phyloP scores from a whole-genome alignment of 148 eudicot genomes.

The Rhododendron simsii region DNA sequence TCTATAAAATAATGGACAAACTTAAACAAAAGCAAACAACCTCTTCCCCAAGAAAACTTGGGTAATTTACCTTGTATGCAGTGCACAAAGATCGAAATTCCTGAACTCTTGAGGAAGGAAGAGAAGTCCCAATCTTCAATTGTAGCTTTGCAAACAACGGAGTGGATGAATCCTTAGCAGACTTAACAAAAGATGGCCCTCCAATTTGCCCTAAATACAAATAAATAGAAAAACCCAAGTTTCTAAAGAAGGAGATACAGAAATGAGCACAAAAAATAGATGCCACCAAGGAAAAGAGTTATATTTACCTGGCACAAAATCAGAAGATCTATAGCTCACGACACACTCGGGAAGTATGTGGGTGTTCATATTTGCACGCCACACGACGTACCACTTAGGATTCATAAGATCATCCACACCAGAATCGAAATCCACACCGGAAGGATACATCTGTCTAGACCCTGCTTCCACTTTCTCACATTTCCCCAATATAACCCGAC shows the following conservation, averaged over 20 bases:
- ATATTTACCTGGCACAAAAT: slow-evolving; percentile 29
- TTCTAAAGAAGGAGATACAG: background rate
- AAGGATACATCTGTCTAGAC: slow-evolving; percentile 51
- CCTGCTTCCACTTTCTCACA: slow-evolving; percentile 53
- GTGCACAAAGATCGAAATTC: slow-evolving; percentile 31
- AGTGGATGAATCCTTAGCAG: slow-evolving; percentile 17
- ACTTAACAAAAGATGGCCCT: slow-evolving; percentile 14
- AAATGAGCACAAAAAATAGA: background rate
- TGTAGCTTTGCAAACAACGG: slow-evolving; percentile 25
- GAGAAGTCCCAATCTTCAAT: slow-evolving; percentile 28
- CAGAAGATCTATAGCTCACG: slow-evolving; percentile 49
- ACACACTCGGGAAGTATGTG: slow-evolving; percentile 62
- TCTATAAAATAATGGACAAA: background rate
- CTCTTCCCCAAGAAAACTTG: background rate
- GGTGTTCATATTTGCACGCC: slow-evolving; percentile 61
- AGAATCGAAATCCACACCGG: slow-evolving; percentile 39
- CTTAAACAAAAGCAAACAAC: background rate
- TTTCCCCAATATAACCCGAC: slow-evolving; percentile 59
- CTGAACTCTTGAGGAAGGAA: slow-evolving; percentile 34
- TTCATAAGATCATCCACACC: slow-evolving; percentile 56
- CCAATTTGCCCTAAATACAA: slow-evolving; percentile 20
- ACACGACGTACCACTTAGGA: slow-evolving; percentile 59
- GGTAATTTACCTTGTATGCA: slow-evolving; percentile 37
- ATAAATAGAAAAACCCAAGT: background rate
- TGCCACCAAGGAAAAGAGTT: background rate